phyloP scores from a whole-genome alignment of 2,329 filamentous ascomycete species.

The Penicillium sp. region DNA sequence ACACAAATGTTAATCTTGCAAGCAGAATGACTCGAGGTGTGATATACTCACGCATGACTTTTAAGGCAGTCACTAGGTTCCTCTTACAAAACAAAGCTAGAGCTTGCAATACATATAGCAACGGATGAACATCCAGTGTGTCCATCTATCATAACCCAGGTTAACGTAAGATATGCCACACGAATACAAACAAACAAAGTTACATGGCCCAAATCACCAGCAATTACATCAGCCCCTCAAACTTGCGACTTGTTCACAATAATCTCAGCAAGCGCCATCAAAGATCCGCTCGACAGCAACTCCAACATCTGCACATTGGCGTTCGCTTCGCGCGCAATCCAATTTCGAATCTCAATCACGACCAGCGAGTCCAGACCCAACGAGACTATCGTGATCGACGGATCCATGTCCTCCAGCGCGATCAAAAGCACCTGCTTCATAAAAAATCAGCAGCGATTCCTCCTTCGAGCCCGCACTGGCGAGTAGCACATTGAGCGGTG shows the following conservation, averaged over 20 bases:
- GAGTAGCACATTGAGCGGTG: slow-evolving; percentile 52
- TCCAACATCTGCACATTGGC: slow-evolving; percentile 36
- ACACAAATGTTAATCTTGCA: no score
- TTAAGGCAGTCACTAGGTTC: no score
- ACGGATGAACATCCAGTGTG: no score
- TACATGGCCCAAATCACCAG: neutral
- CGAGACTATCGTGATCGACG: slow-evolving; percentile 24
- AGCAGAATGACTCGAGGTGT: no score
- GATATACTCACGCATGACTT: no score
- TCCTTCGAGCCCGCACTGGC: slow-evolving; percentile 44
- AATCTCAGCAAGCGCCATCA: slow-evolving; percentile 27
- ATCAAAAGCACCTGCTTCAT: slow-evolving; percentile 54
- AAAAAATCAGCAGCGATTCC: slow-evolving; percentile 51
- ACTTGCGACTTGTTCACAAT: slow-evolving; percentile 29
- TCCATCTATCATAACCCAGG: no score
- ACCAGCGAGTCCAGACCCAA: slow-evolving; percentile 28
- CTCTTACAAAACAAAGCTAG: no score
- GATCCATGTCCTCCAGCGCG: slow-evolving; percentile 53
- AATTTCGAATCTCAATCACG: slow-evolving; percentile 29
- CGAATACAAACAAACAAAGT: neutral
- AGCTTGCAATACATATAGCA: no score
- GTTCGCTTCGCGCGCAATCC: slow-evolving; percentile 32
- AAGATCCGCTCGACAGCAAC: slow-evolving; percentile 29
- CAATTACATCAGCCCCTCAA: slow-evolving; percentile 1
- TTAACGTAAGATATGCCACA: neutral